These are phyloP conservation scores for Alternaria longipes DNA, from an alignment of 2,329 filamentous ascomycete species.

Conservation along the genomic window DNA sequence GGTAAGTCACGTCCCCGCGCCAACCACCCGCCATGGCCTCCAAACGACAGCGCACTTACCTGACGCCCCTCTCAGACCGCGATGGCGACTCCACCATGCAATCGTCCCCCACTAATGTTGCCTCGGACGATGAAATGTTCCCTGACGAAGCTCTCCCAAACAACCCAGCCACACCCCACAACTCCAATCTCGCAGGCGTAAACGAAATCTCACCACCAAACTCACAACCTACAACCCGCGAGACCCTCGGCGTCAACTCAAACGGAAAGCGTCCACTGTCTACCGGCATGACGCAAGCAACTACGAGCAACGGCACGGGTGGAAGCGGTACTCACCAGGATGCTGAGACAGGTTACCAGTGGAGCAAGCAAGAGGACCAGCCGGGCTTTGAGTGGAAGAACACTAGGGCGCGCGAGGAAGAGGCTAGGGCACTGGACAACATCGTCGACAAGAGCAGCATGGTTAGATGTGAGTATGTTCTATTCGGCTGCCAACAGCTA, in stretches of 20 bases:
- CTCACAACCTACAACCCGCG: constrained; percentile 54
- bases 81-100: constrained; percentile 68
- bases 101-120: constrained; percentile 52
- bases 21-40: constrained; percentile 18
- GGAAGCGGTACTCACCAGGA: constrained; percentile 24
- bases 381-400: constrained; percentile 53
- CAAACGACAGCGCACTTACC: constrained; percentile 18
- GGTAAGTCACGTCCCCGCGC: constrained; percentile 11
- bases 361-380: constrained; percentile 48
- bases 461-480: constrained; percentile 42
- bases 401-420: constrained; percentile 48
- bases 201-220: constrained; percentile 65
- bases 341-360: constrained; percentile 49
- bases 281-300: constrained; percentile 22
- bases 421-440: constrained; percentile 44
- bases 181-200: constrained; percentile 38
- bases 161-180: constrained; percentile 53
- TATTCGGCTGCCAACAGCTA: neutral
- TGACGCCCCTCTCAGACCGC: constrained; percentile 52
- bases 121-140: constrained; percentile 53
- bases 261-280: constrained; percentile 50
- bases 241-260: constrained; percentile 43
- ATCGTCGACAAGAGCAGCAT: constrained; percentile 47
- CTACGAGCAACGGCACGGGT: constrained; percentile 15
- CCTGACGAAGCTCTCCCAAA: constrained; percentile 53